phyloP scores from a whole-genome alignment of 129 eudicot genomes.

The Escallonia herrerae region DNA sequence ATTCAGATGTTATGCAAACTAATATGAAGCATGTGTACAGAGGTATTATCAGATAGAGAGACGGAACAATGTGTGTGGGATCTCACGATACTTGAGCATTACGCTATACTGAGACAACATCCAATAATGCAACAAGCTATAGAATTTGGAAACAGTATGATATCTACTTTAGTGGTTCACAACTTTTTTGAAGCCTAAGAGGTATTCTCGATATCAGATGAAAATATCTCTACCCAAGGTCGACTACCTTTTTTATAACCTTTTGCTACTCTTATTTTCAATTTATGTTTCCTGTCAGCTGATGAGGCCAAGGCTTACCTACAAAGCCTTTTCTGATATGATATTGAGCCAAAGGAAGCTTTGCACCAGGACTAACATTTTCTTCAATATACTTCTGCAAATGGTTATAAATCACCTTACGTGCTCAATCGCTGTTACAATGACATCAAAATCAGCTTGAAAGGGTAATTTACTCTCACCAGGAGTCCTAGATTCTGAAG shows the following conservation, averaged over 20 bases:
- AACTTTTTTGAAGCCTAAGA: too few species aligned
- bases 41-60: too few species aligned
- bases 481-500: constrained; percentile 48
- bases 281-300: constrained; percentile 2
- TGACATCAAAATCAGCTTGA: not conserved
- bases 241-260: not conserved
- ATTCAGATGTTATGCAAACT: too few species aligned
- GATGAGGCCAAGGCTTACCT: constrained; percentile 26
- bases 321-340: constrained; percentile 58
- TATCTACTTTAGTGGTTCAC: too few species aligned
- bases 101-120: too few species aligned
- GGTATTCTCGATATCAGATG: too few species aligned
- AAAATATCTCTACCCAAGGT: not conserved
- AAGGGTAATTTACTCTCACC: constrained; percentile 28
- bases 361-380: constrained; percentile 45
- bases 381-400: constrained; percentile 47
- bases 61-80: too few species aligned
- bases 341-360: constrained; percentile 56
- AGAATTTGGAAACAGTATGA: not conserved
- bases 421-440: constrained; percentile 4
- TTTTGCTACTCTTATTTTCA: not conserved
- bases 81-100: too few species aligned
- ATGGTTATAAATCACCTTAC: not conserved
- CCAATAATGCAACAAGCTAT: too few species aligned
- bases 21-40: too few species aligned